A percentile compares a stretch with the other conserved stretches of the same genome.
Conservation (phyloP, 2,329 filamentous ascomycete genomes). For the Lecanicillium sp. region DNA sequence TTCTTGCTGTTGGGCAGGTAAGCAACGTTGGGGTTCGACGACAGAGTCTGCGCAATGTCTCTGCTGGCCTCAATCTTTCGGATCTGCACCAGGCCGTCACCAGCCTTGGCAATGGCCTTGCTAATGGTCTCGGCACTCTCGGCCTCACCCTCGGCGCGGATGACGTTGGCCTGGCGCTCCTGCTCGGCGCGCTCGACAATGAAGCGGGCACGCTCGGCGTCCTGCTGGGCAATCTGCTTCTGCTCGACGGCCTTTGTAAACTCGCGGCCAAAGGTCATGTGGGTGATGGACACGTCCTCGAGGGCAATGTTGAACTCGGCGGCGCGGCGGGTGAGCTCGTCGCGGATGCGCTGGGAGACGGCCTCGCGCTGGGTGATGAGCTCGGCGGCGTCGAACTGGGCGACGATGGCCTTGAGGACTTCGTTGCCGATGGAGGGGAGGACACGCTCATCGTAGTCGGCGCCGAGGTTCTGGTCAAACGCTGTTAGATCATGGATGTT, state of each 20-base stretch:
- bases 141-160: conserved; percentile 94
- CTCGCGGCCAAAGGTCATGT: conserved; percentile 99
- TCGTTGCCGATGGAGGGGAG: conserved; percentile 98
- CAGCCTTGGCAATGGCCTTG: conserved; percentile 86
- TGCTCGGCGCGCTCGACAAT: conserved; percentile 99
- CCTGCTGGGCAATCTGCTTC: conserved; percentile 99
- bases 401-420: conserved; percentile 96
- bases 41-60: conserved; percentile 87
- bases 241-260: conserved; percentile 98
- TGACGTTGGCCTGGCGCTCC: conserved; percentile 97
- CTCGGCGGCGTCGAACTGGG: conserved; percentile 97
- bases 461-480: conserved; percentile 71
- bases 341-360: conserved; percentile 88
- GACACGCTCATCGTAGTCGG: conserved; percentile 97
- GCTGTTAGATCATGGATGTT: conserved; percentile 10
- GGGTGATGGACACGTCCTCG: conserved; percentile 97
- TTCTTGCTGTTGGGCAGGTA: conserved; percentile 79
- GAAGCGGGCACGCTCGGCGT: conserved; percentile 93
- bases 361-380: conserved; percentile 98
- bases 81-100: conserved; percentile 92
- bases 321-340: conserved; percentile 85
- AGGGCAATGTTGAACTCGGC: conserved; percentile 98
- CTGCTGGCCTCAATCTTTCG: conserved; percentile 93
- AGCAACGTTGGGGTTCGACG: conserved; percentile 88
- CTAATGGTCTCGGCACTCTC: conserved; percentile 94